phyloP scores from a whole-genome alignment of 176 grass and related monocot species.

The Thalia dealbata region DNA sequence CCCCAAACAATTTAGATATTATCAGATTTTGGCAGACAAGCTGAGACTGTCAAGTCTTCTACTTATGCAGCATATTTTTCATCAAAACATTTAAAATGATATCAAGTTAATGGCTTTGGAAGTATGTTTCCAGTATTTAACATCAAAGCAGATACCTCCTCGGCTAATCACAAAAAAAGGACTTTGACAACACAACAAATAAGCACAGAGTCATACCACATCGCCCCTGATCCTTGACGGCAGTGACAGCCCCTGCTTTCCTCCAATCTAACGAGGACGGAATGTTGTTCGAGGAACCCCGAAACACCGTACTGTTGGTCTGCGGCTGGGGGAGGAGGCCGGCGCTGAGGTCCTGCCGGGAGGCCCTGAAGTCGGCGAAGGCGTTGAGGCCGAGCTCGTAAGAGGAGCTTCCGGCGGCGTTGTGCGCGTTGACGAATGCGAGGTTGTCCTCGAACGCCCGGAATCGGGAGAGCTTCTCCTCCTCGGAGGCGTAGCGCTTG shows the following conservation, averaged over 20 bases:
- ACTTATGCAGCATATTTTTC: not conserved
- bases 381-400: conserved; percentile 64
- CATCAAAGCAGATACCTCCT: too few relatives aligned
- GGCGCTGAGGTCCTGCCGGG: conserved; percentile 36
- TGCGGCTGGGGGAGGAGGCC: not conserved
- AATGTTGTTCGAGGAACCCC: conserved; percentile 20
- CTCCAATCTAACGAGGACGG: conserved; percentile 62
- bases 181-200: too few relatives aligned
- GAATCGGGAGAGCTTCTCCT: conserved; percentile 46
- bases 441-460: conserved; percentile 57
- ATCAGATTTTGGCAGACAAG: not conserved
- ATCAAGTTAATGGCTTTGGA: too few relatives aligned
- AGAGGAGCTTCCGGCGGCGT: conserved; percentile 18
- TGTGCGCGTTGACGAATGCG: conserved; percentile 51
- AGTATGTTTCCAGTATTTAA: too few relatives aligned
- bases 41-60: not conserved
- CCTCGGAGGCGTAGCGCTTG: conserved; percentile 43
- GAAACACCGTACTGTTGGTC: not conserved
- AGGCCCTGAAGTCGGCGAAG: conserved; percentile 56
- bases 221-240: conserved; percentile 61
- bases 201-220: conserved; percentile 38
- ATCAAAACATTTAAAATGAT: not conserved
- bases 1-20: not conserved
- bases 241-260: conserved; percentile 46
- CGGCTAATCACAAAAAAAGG: not conserved